Evolutionary conservation across 2,329 filamentous ascomycete genomes (phyloP).

Genomic region (Triangularia setosa): DNA sequence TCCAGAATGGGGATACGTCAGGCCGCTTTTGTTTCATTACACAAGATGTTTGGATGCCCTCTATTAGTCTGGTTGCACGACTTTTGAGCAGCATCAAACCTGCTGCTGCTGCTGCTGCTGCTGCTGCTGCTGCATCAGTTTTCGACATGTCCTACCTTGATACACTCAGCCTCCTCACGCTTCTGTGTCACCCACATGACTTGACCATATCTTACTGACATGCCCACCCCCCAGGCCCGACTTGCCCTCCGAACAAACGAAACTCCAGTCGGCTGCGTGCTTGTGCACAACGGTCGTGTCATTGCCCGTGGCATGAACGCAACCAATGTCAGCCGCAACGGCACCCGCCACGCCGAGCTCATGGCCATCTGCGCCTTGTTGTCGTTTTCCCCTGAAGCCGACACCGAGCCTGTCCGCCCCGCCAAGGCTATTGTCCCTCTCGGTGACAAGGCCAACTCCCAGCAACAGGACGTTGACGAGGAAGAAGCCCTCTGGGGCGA

Average conservation of each 20-base stretch:
- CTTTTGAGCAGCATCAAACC: neutral
- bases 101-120: neutral
- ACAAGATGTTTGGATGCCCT: neutral
- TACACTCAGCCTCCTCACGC: neutral
- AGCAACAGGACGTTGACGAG: slow-evolving; percentile 28
- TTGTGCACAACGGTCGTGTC: slow-evolving; percentile 73
- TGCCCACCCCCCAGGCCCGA: slow-evolving; percentile 58
- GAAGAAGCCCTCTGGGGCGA: slow-evolving; percentile 44
- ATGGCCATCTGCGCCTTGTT: slow-evolving; percentile 67
- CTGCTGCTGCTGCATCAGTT: neutral
- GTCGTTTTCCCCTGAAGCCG: slow-evolving; percentile 37
- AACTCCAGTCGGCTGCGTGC: slow-evolving; percentile 93
- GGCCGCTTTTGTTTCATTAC: neutral
- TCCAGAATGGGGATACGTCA: neutral
- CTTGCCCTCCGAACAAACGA: slow-evolving; percentile 81
- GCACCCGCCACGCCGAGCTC: slow-evolving; percentile 93
- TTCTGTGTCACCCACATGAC: neutral
- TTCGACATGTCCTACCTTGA: neutral
- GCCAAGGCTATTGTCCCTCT: slow-evolving; percentile 19
- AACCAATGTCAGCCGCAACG: slow-evolving; percentile 85
- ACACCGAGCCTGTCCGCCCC: slow-evolving; percentile 30
- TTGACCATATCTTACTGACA: neutral
- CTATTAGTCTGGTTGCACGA: neutral
- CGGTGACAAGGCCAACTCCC: slow-evolving; percentile 26
- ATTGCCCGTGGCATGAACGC: slow-evolving; percentile 95